These are phyloP conservation scores for Lupinus albus DNA, from an alignment of 306 rosid genomes.

Conservation along the genomic window DNA sequence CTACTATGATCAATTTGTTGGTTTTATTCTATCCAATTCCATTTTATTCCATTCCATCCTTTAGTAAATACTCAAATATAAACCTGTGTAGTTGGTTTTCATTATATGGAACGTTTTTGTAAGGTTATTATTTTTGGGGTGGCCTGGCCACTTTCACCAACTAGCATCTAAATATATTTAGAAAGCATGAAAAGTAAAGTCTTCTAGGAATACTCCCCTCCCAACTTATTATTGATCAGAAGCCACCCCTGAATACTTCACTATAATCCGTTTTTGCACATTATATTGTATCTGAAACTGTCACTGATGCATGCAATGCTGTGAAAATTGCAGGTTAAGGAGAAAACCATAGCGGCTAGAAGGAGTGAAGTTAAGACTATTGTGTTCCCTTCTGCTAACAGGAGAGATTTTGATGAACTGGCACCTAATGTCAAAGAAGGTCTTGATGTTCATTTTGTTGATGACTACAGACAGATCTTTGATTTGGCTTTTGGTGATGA, in stretches of 20 bases:
- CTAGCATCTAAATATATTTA: background rate
- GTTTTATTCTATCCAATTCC: too few relatives aligned
- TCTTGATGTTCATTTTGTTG: constrained; percentile 91
- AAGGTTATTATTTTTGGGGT: background rate
- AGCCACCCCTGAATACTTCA: background rate
- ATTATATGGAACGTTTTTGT: background rate
- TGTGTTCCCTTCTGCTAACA: constrained; percentile 87
- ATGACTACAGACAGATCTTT: constrained; percentile 75
- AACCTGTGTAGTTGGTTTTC: constrained; percentile 17
- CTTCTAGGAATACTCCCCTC: background rate
- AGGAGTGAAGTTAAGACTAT: constrained; percentile 86
- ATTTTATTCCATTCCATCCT: too few relatives aligned
- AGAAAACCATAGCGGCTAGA: constrained; percentile 95
- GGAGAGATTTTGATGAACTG: constrained; percentile 90
- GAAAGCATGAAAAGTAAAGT: background rate
- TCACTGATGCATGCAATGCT: constrained; percentile 22
- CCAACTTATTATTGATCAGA: constrained; percentile 10
- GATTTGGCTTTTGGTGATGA: constrained; percentile 67
- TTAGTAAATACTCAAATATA: too few relatives aligned
- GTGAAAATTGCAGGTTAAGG: constrained; percentile 78
- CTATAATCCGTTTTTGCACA: background rate
- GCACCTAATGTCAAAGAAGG: constrained; percentile 91
- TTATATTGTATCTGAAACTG: constrained; percentile 36
- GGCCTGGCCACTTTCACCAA: constrained; percentile 1
- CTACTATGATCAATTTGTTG: too few relatives aligned